Conservation (phyloP, 73 alveolate genomes). For the Paramecium sonneborni region DNA sequence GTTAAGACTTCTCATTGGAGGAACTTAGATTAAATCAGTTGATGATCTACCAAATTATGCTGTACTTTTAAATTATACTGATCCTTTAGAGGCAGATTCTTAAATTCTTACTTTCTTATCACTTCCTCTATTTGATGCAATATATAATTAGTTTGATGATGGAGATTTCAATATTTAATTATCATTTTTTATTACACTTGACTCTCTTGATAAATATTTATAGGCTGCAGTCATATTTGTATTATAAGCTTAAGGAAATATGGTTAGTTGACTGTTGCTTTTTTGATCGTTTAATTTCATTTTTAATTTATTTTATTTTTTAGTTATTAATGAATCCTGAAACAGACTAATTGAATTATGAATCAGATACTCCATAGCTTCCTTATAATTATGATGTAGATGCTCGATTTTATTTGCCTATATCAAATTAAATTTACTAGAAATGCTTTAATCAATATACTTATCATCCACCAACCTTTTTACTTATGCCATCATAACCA, state of each 20-base stretch:
- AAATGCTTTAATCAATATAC: background rate
- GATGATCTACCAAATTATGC: background rate
- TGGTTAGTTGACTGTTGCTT: background rate
- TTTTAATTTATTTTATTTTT: background rate
- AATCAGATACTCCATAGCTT: background rate
- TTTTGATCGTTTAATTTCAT: conserved; percentile 45
- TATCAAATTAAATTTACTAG: background rate
- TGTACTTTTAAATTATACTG: background rate
- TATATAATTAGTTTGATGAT: background rate
- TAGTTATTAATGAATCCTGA: background rate
- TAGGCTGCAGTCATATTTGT: conserved; percentile 21
- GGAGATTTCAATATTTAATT: background rate
- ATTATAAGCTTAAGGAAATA: conserved; percentile 14
- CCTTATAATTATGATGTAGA: conserved; percentile 1
- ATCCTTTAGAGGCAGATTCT: background rate
- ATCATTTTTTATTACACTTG: background rate
- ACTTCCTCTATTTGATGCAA: background rate
- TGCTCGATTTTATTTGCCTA: background rate
- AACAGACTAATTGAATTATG: background rate
- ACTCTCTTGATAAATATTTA: conserved; percentile 5
- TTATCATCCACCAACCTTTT: background rate
- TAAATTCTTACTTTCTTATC: background rate
- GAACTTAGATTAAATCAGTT: background rate
- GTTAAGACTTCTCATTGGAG: conserved; percentile 39
- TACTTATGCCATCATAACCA: background rate